Evolutionary conservation across 2,329 filamentous ascomycete genomes (phyloP), one percentile per base, ranked within the genome.

Genomic region (Sporothrix brunneoviolacea): DNA sequence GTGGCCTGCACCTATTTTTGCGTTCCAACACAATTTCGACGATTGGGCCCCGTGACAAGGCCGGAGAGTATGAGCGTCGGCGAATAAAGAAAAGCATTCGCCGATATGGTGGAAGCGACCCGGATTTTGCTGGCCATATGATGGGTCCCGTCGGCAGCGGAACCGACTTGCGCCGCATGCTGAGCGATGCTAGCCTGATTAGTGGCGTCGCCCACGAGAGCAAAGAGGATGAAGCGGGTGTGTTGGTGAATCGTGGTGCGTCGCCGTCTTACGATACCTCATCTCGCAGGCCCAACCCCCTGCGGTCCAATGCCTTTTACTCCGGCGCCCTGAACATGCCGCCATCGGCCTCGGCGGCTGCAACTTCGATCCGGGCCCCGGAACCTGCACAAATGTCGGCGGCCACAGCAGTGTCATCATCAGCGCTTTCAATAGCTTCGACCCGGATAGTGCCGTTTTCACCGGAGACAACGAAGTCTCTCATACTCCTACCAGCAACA

Each of bases 1-100:
- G 82, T 4, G 76, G 81, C 15, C 71, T 86, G 21, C 83, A 86
- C 58, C 68, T 87, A 8, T 83, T 86, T 58, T 70, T 88, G 44
- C 77, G 83, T 56, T 80, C 82, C 3, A 83, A 80, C 56, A 78
- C 75, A 13, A 71, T 76, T 12, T 73, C 76, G 12, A 77, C 77
- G 22, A 79, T 82, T 45, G 74, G 65, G 50, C 68, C 70, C 58
- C 68, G 70, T 43, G 68, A 72, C 64, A 72, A 71, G 65, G 58
- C 60, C 18, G 67, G 62, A 57, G 74, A 74, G 61, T 72, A 69
- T 56, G 73, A 71, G 59, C 70, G 64, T 59, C 74, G 68, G 49
- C 65, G 67, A 54, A 58, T 66, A 16, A 68, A 69, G 57, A 69
- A 74, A 45, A 68, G 68, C 47, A 71, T 76, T 42, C 66, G 70